Evolutionary conservation across 495 filamentous ascomycete genomes (phyloP).

Genomic region (Xylaria sp.): DNA sequence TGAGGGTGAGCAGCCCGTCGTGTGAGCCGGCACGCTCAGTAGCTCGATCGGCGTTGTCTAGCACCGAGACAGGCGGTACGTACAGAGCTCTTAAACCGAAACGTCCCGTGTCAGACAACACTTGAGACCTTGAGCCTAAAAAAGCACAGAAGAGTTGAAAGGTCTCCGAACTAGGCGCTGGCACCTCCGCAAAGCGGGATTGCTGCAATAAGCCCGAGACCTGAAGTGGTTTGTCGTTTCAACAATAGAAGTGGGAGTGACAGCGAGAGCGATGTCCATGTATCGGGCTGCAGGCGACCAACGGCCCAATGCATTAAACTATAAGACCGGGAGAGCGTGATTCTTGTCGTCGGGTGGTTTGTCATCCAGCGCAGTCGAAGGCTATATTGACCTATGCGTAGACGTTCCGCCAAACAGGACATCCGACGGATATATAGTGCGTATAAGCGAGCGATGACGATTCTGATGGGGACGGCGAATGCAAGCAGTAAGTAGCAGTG

Average conservation of each 20-base stretch:
- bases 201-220: slow-evolving; percentile 22
- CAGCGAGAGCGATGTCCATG: slow-evolving; percentile 29
- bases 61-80: not conserved
- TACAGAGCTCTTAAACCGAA: slow-evolving; percentile 3
- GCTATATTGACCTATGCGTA: not conserved
- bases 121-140: slow-evolving; percentile 23
- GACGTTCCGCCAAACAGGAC: not conserved
- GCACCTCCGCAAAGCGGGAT: not conserved
- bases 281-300: slow-evolving; percentile 33
- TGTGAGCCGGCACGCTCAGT: not conserved
- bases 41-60: not conserved
- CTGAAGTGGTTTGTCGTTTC: slow-evolving; percentile 26
- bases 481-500: slow-evolving; percentile 3
- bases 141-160: not conserved
- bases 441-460: slow-evolving; percentile 4
- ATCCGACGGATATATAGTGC: not conserved
- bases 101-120: slow-evolving; percentile 9
- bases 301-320: slow-evolving; percentile 36
- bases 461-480: not conserved
- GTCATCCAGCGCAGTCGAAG: not conserved
- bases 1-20: not conserved
- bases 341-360: not conserved
- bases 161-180: not conserved
- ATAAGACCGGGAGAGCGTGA: slow-evolving; percentile 29
- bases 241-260: slow-evolving; percentile 29